phyloP scores from a whole-genome alignment of 2,329 filamentous ascomycete species.

The Penicillium sp. region DNA sequence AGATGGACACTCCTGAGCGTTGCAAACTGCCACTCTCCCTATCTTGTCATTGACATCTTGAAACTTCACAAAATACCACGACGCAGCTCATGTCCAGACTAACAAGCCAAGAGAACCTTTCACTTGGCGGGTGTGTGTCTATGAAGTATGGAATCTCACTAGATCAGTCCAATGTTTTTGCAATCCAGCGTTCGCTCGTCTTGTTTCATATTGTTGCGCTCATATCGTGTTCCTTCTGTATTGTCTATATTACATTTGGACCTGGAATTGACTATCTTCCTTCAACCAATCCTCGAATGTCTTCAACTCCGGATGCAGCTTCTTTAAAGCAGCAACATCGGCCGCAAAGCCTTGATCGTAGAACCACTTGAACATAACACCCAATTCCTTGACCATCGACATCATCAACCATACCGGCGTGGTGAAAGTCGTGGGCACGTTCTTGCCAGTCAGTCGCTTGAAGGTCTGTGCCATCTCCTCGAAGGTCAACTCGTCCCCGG shows the following conservation, averaged over 20 bases:
- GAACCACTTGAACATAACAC: slow-evolving; percentile 56
- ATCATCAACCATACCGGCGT: slow-evolving; percentile 44
- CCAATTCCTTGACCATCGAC: slow-evolving; percentile 46
- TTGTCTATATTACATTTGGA: not conserved
- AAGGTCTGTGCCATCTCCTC: slow-evolving; percentile 49
- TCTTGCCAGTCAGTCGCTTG: slow-evolving; percentile 47
- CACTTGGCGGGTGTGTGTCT: no score
- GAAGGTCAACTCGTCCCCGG: slow-evolving; percentile 55
- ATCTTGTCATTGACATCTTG: no score
- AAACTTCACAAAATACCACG: no score
- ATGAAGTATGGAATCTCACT: no score
- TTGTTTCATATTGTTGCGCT: no score
- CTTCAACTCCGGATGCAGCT: slow-evolving; percentile 48
- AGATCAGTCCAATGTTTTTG: no score
- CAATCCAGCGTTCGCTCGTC: no score
- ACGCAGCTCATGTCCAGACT: no score
- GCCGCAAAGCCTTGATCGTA: slow-evolving; percentile 49
- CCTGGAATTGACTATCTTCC: slow-evolving; percentile 47
- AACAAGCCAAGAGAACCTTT: no score
- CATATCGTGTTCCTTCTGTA: no score
- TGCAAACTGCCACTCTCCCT: no score
- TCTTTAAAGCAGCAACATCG: slow-evolving; percentile 46
- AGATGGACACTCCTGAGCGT: no score
- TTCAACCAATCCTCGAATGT: slow-evolving; percentile 52
- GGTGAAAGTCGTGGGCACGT: slow-evolving; percentile 45